phyloP scores from a whole-genome alignment of 169 alveolate species.

The Babesia caballi region DNA sequence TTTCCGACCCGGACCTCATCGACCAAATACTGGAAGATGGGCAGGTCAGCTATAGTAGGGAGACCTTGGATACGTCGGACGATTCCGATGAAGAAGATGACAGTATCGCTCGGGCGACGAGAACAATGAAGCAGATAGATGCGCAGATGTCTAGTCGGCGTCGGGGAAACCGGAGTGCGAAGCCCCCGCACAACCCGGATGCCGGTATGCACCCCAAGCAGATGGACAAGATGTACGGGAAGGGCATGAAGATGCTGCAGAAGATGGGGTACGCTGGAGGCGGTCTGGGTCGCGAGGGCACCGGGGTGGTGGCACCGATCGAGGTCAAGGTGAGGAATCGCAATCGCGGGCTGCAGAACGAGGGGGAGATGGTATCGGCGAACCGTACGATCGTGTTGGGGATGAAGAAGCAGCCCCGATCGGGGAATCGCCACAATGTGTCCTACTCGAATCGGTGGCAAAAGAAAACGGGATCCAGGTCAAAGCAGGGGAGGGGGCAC shows the following conservation, averaged over 20 bases:
- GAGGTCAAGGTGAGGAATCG: background rate
- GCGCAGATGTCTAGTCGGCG: too few relatives aligned
- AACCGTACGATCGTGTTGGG: background rate
- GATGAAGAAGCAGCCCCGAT: background rate
- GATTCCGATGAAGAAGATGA: background rate
- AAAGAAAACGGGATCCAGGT: background rate
- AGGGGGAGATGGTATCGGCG: background rate
- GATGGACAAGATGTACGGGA: constrained; percentile 58
- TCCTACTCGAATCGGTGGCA: constrained; percentile 7
- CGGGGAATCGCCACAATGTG: background rate
- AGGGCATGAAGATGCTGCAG: constrained; percentile 57
- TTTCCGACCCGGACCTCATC: background rate
- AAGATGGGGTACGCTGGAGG: constrained; percentile 70
- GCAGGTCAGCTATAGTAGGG: background rate
- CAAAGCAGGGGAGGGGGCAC: background rate
- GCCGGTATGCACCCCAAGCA: background rate
- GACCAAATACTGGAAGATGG: constrained; percentile 6
- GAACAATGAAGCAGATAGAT: background rate
- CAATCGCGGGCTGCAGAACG: background rate
- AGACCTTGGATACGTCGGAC: background rate
- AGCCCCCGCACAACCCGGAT: constrained; percentile 10
- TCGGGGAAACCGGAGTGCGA: background rate
- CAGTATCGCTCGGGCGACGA: background rate
- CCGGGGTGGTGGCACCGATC: constrained; percentile 48
- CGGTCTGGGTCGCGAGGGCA: constrained; percentile 61